Conservation (phyloP, 2,329 filamentous ascomycete species). For the Exserohilum turcica region DNA sequence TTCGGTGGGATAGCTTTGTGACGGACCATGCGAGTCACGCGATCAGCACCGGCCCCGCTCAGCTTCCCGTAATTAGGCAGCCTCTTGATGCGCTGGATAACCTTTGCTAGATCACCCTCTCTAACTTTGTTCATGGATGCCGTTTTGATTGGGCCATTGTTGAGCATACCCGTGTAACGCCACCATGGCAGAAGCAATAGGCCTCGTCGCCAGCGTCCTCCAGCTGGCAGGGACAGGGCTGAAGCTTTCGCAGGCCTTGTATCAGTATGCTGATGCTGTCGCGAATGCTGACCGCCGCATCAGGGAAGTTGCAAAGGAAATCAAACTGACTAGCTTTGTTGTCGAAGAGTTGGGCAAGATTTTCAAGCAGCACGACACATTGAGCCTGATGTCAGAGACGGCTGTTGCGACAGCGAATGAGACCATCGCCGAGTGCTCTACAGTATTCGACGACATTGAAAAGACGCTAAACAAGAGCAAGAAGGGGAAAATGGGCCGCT, state of each 20-base stretch:
- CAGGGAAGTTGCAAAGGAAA: conserved; percentile 37
- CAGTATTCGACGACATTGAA: conserved; percentile 34
- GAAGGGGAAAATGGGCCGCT: conserved; percentile 30
- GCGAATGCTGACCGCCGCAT: conserved; percentile 35
- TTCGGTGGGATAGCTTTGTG: not conserved
- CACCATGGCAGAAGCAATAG: conserved; percentile 33
- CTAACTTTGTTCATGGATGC: not conserved
- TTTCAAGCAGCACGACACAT: conserved; percentile 33
- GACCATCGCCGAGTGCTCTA: conserved; percentile 35
- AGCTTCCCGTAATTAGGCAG: not conserved
- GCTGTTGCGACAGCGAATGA: conserved; percentile 35
- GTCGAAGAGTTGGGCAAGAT: conserved; percentile 36
- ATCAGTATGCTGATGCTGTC: conserved; percentile 40
- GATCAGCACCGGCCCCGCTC: conserved; percentile 7
- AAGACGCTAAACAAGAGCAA: conserved; percentile 32
- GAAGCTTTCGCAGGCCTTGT: conserved; percentile 37
- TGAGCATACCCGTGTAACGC: not conserved
- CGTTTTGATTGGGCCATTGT: not conserved
- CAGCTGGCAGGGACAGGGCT: conserved; percentile 39
- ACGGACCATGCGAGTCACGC: not conserved
- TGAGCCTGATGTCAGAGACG: conserved; percentile 31
- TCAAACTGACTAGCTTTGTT: conserved; percentile 34
- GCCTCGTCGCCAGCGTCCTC: conserved; percentile 39
- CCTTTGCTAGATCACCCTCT: not conserved
- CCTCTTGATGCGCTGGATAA: not conserved